Evolutionary conservation across 352 stramenopile species (phyloP), one percentile per base, ranked within the genome.

Genomic region (Phytophthora ramorum): DNA sequence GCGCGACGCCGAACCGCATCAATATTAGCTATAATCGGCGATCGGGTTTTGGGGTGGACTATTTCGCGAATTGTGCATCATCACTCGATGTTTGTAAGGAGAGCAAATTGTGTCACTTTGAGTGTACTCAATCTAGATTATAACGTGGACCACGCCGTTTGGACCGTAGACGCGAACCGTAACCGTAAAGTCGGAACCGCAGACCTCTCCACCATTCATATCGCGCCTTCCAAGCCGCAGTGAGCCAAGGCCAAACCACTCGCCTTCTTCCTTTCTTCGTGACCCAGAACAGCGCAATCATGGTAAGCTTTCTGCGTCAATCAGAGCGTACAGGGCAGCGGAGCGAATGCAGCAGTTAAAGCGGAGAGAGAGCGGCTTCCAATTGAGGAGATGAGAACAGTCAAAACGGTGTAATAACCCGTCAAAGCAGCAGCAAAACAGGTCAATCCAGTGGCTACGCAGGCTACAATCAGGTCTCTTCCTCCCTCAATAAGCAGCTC

Each of bases 241-340:
- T 41, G 17, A 46, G 57, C 49, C 37, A 58, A 62, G 69, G 45
- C 56, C 74, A 87, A 89, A 79, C 63, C 85, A 93, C 83, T 93
- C 81, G 80, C 86, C 83, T 93, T 93, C 85, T 93, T 93, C 85
- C 85, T 90, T 90, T 93, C 81, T 88, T 89, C 76, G 85, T 87
- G 75, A 90, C 89, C 81, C 83, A 77, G 76, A 91, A 85, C 81
- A 84, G 76, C 78, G 76, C 73, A 76, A 86, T 87, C 68, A 92
- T 92, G 83, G 83, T 92, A 83, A 79, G 83, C 81, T 48, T 46
- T 41, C 43, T 45, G 45, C 28, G 24, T 46, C n/a, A n/a, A 51
- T 48, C 16, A 22, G 34, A 24, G 47, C 19, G 28, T 37, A 58
- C 32, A 52, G 49, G 48, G 20, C 41, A 22, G 34, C 26, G 28